Evolutionary conservation across 163 green algal genomes (phyloP), one percentile per base, ranked within the genome.

Genomic region (Prototheca stagnorum): DNA sequence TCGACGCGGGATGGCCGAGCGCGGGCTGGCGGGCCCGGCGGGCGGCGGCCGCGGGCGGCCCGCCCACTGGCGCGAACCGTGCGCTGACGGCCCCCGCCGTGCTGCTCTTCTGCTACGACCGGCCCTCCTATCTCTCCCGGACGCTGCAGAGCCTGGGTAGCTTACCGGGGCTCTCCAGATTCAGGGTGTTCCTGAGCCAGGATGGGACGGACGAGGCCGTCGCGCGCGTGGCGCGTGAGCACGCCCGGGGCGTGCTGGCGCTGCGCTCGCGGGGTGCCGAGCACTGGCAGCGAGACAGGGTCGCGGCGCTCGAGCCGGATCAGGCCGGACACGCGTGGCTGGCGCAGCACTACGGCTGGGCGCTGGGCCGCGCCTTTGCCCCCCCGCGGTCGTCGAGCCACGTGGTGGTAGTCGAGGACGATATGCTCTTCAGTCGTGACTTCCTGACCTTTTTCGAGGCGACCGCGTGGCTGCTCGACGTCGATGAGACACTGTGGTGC

Each of bases 371-470:
- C n/a, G 17, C 25, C 2, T 44, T 24, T 16, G 54, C 67, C 35
- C 25, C 27, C 1, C 5, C 36, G 2, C 9, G 31, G 6, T 4
- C 24, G 6, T 16, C 19, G 8, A 26, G 11, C 31, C 2, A 20
- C n/a, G 64, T 61, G 35, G 72, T 85, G 52, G 68, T 84, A 17
- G 48, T 82, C 8, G 75, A 81, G 58, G 76, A 85, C 46, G 74
- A 85, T 62, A 83, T 85, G 73, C 47, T 73, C 5, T 65, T 83
- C 57, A 67, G 68, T 29, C 50, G 56, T 57, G 76, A 86, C 51
- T 86, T 86, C 44, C 66, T 86, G 45, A 47, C 47, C 17, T 73
- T 64, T 49, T 81, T 86, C 37, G 29, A 61, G 15, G 68, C 65
- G 12, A 64, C 61, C 11, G 70, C 68, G 1, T 35, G 51, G n/a